Base-by-base conservation (phyloP, 2,329 filamentous ascomycete genomes). In the Tolypocladium amazonense region DNA sequence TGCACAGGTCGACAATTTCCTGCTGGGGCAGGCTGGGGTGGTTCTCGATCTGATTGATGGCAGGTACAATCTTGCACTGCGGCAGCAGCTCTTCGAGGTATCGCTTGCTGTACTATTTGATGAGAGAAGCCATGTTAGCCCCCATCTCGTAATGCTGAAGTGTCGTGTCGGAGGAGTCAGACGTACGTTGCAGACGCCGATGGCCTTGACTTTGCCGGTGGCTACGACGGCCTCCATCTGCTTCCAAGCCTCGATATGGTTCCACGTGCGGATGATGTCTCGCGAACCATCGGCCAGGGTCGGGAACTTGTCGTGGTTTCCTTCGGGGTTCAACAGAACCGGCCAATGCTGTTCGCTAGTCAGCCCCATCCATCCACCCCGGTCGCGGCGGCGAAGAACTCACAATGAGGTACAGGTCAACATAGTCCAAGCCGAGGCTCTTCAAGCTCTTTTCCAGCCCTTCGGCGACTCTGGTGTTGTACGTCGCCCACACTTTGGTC, bases 401-500 rank as follows among this genome's bases (percentile, higher is more conserved):
- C 63, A 79, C 77, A 60, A 95, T 83, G 43, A 95, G 80, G 71
- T 84, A 91, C 60, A 95, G 77, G 71, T 95, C 91, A 6, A 95
- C 81, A 71, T 95, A 93, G 64, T 91, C 88, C 56, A 94, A 77
- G 1, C 89, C 88, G 41, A 95, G 77, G 61, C 82, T 81, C 75
- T 87, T 83, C 71, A 94, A 77, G 68, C 86, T 89, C 79, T 87
- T 86, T 64, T 90, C 84, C 41, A 94, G 79, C 41, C 82, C 85
- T 67, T 88, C 77, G 73, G 88, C 86, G 7, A 85, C 85, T 8
- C 86, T 80, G 41, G 83, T 84, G 73, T 88, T 87, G 77, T 89
- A 92, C 57, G 88, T 90, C 69, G 86, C 88, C 89, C 90, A 95
- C 43, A 92, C 82, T 81, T 96, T 95, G 68, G 87, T 90, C 59